A percentile compares a stretch with the other conserved stretches of the same genome.
Evolutionary conservation across 345 rosid genomes (phyloP).

Genomic region (Hibiscus trionum): DNA sequence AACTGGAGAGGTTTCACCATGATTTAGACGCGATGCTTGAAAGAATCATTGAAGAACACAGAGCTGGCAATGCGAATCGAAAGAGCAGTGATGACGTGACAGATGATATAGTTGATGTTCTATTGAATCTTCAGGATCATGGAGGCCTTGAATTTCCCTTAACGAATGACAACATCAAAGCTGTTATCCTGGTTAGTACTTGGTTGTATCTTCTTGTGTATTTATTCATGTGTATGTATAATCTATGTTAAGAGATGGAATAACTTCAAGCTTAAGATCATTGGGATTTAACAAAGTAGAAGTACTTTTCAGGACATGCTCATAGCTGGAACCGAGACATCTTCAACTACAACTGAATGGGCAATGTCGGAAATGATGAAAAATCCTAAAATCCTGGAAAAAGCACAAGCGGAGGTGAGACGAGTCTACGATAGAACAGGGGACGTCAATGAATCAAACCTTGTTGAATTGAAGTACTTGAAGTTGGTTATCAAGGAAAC

Average conservation of each 20-base stretch:
- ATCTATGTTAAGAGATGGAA: neutral
- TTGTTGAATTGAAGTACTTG: conserved; percentile 17
- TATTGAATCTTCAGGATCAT: neutral
- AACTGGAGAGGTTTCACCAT: neutral
- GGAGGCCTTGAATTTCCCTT: conserved; percentile 14
- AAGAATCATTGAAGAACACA: neutral
- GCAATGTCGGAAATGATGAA: conserved; percentile 4
- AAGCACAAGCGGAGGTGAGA: conserved; percentile 31
- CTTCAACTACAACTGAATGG: neutral
- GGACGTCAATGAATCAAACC: conserved; percentile 18
- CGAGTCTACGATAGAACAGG: conserved; percentile 5
- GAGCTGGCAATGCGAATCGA: too few relatives aligned
- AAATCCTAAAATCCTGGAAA: conserved; percentile 22
- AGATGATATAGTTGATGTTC: neutral
- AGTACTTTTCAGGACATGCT: neutral
- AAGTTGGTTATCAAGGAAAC: conserved; percentile 27
- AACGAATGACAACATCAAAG: conserved; percentile 4
- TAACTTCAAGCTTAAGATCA: neutral
- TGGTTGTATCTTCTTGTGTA: neutral
- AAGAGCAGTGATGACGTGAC: neutral
- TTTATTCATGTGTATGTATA: neutral
- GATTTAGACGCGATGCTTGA: neutral
- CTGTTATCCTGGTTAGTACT: conserved; percentile 24
- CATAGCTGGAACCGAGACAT: neutral
- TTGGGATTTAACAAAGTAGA: neutral